Percentiles rank a stretch among this genome's conserved stretches.
Evolutionary conservation across 768 basidiomycete genomes (phyloP).

Genomic region (Lentinula aciculospora): DNA sequence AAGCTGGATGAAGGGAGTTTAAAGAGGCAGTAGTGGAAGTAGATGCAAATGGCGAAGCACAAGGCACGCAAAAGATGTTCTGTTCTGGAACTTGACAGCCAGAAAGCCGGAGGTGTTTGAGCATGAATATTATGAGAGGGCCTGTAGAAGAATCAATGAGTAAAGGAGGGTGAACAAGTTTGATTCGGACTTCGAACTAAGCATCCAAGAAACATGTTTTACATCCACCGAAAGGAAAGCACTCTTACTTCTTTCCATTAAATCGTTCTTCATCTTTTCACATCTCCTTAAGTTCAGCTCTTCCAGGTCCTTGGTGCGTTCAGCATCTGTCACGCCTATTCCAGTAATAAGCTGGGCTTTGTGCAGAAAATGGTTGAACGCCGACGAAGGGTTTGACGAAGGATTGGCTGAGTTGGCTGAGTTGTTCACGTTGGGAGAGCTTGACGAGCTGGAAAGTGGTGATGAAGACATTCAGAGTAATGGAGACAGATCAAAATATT

Average conservation of each 20-base stretch:
- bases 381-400: conserved; percentile 13
- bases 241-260: conserved; percentile 70
- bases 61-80: conserved; percentile 82
- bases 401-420: background rate
- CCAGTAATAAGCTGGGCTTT: conserved; percentile 43
- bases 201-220: background rate
- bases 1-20: background rate
- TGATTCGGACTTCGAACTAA: conserved; percentile 10
- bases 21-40: background rate
- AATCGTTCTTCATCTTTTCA: conserved; percentile 63
- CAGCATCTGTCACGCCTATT: conserved; percentile 40
- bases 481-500: too few species aligned
- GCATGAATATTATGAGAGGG: conserved; percentile 84
- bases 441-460: background rate
- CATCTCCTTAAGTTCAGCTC: conserved; percentile 38
- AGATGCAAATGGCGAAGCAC: conserved; percentile 35
- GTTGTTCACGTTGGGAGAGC: background rate
- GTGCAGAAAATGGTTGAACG: conserved; percentile 46
- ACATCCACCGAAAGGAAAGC: background rate
- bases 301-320: conserved; percentile 34
- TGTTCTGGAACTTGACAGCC: conserved; percentile 66
- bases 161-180: conserved; percentile 8
- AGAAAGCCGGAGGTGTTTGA: conserved; percentile 77
- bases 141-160: conserved; percentile 39
- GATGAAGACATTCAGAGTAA: too few species aligned